Evolutionary conservation across 805 yeast genomes (phyloP).

Genomic region (Geotrichum ghanense): DNA sequence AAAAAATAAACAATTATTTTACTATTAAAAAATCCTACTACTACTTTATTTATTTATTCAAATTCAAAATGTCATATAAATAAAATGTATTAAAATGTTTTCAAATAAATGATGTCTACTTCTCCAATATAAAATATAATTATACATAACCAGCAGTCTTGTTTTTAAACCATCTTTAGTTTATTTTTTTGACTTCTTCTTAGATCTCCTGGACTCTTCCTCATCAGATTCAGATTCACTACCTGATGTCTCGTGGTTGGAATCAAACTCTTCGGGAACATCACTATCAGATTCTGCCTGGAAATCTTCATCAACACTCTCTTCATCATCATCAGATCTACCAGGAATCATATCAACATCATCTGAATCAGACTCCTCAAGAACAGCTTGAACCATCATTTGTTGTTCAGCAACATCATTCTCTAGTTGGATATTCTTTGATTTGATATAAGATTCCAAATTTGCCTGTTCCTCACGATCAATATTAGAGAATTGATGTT

Average conservation of each 20-base stretch:
- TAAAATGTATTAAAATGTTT: too few relatives aligned
- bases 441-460: constrained; percentile 63
- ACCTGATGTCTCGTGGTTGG: constrained; percentile 36
- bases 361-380: constrained; percentile 41
- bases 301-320: constrained; percentile 68
- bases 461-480: constrained; percentile 79
- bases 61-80: too few relatives aligned
- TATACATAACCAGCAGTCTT: too few relatives aligned
- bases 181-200: constrained; percentile 6
- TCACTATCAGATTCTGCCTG: constrained; percentile 46
- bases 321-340: constrained; percentile 70
- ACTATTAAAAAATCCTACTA: too few relatives aligned
- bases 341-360: constrained; percentile 41
- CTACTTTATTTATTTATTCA: too few relatives aligned
- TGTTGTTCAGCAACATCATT: constrained; percentile 87
- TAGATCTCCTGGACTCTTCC: constrained; percentile 9
- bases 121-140: too few relatives aligned
- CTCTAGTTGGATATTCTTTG: constrained; percentile 68
- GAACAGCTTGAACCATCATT: constrained; percentile 63
- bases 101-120: too few relatives aligned
- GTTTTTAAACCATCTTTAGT: neutral
- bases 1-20: too few relatives aligned
- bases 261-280: constrained; percentile 76
- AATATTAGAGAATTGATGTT: constrained; percentile 80
- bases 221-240: constrained; percentile 16